phyloP scores from a whole-genome alignment of 129 eudicot species.

The Saposhnikovia divaricata region DNA sequence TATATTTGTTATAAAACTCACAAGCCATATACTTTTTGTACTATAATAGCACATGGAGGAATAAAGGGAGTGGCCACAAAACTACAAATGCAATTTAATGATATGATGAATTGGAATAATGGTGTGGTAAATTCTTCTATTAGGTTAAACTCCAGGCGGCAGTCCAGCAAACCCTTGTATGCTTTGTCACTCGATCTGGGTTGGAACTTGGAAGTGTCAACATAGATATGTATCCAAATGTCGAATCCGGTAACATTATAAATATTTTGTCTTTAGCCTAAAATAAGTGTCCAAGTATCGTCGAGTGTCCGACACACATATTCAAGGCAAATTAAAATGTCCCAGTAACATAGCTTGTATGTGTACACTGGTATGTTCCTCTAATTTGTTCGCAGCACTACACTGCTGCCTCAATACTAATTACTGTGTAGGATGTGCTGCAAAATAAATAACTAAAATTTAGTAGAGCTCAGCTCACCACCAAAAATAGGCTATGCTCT shows the following conservation, averaged over 20 bases:
- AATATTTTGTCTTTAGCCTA: no score
- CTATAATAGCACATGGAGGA: slow-evolving; percentile 2
- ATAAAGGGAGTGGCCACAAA: background rate
- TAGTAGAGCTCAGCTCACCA: background rate
- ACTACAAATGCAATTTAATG: background rate
- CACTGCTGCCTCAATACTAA: background rate
- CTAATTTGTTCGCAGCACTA: background rate
- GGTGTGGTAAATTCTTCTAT: background rate
- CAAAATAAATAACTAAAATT: background rate
- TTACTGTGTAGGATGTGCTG: no score
- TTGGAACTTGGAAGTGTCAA: no score
- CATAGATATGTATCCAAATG: no score
- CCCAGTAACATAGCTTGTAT: no score
- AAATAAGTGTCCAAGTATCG: no score
- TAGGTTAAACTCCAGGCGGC: background rate
- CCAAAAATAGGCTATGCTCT: slow-evolving; percentile 4
- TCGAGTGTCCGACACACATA: no score
- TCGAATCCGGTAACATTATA: no score
- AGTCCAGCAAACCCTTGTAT: background rate
- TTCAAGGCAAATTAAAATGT: no score
- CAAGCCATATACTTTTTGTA: background rate
- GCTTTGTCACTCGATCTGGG: no score
- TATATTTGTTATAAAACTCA: background rate
- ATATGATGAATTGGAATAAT: background rate
- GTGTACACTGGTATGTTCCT: background rate